Evolutionary conservation across 2,329 filamentous ascomycete genomes (phyloP), one percentile per base, ranked within the genome.

Genomic region (Aspergillus brasiliensis): DNA sequence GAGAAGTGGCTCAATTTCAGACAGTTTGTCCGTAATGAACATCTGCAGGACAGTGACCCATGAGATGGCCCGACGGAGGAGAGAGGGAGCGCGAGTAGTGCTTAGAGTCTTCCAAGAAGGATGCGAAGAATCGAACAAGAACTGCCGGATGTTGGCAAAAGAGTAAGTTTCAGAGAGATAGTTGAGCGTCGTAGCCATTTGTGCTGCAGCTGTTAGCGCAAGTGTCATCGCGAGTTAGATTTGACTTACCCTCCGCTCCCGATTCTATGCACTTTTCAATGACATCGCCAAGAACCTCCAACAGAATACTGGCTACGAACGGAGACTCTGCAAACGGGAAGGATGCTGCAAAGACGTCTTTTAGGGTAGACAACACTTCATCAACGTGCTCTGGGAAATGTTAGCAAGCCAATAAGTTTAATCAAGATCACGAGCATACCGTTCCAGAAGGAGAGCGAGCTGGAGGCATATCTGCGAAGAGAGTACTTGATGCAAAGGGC

Each of bases 401-500:
- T 73, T 56, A 69, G 25, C 21, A 19, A 17, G 28, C 8, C 5
- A 11, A 47, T 38, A 13, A 27, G 13, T 5, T 34, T n/a, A 2
- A 17, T 15, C 42, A 25, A 25, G 6, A 2, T 8, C n/a, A 31
- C 8, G 8, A 5, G 61, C 71, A 62, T 66, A 77, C 75, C 70
- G 13, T 64, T 69, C 73, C 75, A 78, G 25, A 74, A 70, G 11
- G 70, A 67, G 42, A 69, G 60, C 1, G 73, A 70, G 1, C 70
- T 72, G 11, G 68, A 69, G 34, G 72, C 72, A 53, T 76, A 68
- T 34, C 75, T 70, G 13, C 72, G 71, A 49, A 79, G 63, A 23
- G 76, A 67, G 62, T 76, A 79, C 28, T 72, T 72, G 28, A 75
- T 69, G 64, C 74, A 77, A 4, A 81, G 68, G 6, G 73, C 62